A percentile compares a stretch with the other conserved stretches of the same genome.
Conservation (phyloP, 2,329 filamentous ascomycete genomes). For the Aspergillus sp. region DNA sequence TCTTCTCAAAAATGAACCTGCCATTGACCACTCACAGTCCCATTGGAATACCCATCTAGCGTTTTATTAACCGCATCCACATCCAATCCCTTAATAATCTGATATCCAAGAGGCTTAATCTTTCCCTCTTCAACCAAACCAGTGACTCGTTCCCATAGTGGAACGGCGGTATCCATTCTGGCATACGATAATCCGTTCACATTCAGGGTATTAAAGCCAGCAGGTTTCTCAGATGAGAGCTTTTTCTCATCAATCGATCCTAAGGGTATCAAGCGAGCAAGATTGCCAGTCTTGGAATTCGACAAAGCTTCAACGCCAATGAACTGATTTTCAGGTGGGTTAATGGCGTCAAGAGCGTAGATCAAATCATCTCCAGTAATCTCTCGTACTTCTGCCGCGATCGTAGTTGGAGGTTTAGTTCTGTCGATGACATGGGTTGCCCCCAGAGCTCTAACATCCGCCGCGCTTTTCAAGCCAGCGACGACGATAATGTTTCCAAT, state of each 20-base stretch:
- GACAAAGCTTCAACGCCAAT: slow-evolving; percentile 11
- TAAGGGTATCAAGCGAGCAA: neutral
- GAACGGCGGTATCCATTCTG: slow-evolving; percentile 11
- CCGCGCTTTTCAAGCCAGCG: too few species aligned
- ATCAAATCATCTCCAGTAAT: slow-evolving; percentile 34
- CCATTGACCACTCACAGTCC: slow-evolving; percentile 4
- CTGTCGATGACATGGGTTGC: neutral
- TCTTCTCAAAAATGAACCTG: too few species aligned
- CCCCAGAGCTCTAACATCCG: neutral
- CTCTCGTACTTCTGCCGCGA: slow-evolving; percentile 24
- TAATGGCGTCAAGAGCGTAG: slow-evolving; percentile 33
- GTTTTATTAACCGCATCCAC: slow-evolving; percentile 29
- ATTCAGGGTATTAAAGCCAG: neutral
- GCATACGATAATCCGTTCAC: neutral
- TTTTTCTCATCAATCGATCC: neutral
- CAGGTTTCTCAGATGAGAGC: neutral
- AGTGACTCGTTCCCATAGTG: slow-evolving; percentile 27
- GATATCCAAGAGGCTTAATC: slow-evolving; percentile 23
- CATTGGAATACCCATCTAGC: slow-evolving; percentile 33
- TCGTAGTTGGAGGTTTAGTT: slow-evolving; percentile 10
- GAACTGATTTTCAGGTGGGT: slow-evolving; percentile 14
- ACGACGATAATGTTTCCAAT: slow-evolving; percentile 34
- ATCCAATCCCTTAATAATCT: slow-evolving; percentile 26
- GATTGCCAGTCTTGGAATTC: neutral
- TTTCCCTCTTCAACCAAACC: slow-evolving; percentile 23